Conservation (phyloP, 805 yeast species). For the Helenozyma rhizophorensis region DNA sequence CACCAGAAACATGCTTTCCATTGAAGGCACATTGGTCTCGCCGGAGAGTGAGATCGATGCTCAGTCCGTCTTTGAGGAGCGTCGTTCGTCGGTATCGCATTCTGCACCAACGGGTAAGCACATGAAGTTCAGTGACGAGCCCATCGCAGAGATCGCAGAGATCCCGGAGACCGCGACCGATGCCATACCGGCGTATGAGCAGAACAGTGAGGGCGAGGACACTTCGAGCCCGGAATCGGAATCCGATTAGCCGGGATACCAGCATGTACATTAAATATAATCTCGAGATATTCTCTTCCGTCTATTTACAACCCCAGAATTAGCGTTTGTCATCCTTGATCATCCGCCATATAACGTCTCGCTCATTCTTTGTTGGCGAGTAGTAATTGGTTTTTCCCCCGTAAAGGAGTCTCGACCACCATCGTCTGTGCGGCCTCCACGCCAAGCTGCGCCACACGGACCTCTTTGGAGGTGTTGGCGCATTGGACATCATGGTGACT, state of each 20-base stretch:
- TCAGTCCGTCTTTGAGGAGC: conserved; percentile 44
- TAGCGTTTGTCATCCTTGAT: conserved; percentile 31
- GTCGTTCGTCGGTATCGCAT: conserved; percentile 25
- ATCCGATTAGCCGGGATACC: conserved; percentile 1
- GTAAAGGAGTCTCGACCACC: conserved; percentile 20
- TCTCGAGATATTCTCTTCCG: background rate
- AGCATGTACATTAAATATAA: background rate
- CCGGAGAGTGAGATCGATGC: conserved; percentile 55
- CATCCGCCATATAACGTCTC: conserved; percentile 42
- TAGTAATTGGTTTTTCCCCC: conserved; percentile 25
- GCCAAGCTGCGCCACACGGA: conserved; percentile 4
- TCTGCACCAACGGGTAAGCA: conserved; percentile 9
- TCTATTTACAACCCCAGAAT: conserved; percentile 1
- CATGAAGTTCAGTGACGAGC: conserved; percentile 15
- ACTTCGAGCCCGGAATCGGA: conserved; percentile 13
- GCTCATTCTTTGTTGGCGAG: conserved; percentile 32
- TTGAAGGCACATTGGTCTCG: conserved; percentile 78
- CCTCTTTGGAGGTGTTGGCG: too few relatives aligned
- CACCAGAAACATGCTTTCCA: conserved; percentile 76
- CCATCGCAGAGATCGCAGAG: background rate
- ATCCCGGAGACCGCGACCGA: background rate
- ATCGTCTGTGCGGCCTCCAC: conserved; percentile 3
- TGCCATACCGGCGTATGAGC: conserved; percentile 4
- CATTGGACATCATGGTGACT: conserved; percentile 51
- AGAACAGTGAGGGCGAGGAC: conserved; percentile 1